Evolutionary conservation across 768 basidiomycete genomes (phyloP).

Genomic region (Daedalea quercina): DNA sequence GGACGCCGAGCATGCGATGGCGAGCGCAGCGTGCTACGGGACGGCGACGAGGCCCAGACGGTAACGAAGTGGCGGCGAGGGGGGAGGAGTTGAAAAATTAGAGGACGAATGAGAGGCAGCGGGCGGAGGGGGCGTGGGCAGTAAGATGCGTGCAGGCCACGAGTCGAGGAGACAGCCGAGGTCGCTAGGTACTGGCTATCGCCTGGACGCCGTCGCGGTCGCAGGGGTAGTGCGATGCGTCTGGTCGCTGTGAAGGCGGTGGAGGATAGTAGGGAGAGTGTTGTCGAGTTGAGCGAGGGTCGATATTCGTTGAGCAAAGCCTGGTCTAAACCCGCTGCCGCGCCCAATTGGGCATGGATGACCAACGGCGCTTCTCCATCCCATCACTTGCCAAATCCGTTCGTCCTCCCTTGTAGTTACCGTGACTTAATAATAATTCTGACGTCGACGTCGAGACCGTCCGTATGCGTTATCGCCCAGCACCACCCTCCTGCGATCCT

Average conservation of each 20-base stretch:
- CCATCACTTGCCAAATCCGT: background rate
- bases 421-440: too few relatives aligned
- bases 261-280: background rate
- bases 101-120: conserved; percentile 17
- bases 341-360: background rate
- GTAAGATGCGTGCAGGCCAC: conserved; percentile 27
- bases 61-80: conserved; percentile 14
- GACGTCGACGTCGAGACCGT: too few relatives aligned
- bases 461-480: too few relatives aligned
- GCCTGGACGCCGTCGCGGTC: conserved; percentile 6
- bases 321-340: background rate
- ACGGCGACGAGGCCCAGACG: conserved; percentile 14
- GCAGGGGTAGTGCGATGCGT: background rate
- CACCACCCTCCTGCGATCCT: too few relatives aligned
- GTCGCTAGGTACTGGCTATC: background rate
- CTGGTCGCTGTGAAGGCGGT: background rate
- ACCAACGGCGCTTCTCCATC: background rate
- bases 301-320: background rate
- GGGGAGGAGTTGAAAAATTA: conserved; percentile 13
- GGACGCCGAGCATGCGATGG: conserved; percentile 39
- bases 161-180: conserved; percentile 25
- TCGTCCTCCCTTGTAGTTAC: too few relatives aligned
- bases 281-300: background rate
- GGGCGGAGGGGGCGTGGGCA: conserved; percentile 22
- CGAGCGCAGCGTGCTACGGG: conserved; percentile 18